A percentile compares a stretch with the other conserved stretches of the same genome.
Conservation (phyloP, 352 stramenopile species). For the Phytophthora macrochlamydospora region DNA sequence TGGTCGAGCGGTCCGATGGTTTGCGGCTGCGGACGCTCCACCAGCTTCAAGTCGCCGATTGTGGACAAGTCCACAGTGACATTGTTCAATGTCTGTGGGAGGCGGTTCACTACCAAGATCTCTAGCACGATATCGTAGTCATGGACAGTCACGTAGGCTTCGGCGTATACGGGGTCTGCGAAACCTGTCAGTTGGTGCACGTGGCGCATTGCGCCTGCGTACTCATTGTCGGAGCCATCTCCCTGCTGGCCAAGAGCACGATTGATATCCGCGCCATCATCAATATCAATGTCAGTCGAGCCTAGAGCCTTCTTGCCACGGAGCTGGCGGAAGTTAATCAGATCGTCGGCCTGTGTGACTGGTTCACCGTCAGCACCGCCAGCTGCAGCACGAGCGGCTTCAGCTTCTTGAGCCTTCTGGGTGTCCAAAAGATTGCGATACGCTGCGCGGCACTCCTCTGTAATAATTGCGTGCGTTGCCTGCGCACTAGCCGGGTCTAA, state of each 20-base stretch:
- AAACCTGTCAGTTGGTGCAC: constrained; percentile 99
- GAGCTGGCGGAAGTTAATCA: constrained; percentile 98
- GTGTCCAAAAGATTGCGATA: constrained; percentile 80
- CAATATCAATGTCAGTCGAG: constrained; percentile 96
- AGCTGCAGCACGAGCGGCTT: constrained; percentile 45
- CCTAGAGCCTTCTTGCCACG: constrained; percentile 92
- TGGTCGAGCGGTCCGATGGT: constrained; percentile 98
- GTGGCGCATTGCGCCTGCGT: constrained; percentile 93
- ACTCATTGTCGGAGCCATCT: constrained; percentile 72
- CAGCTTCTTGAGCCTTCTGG: constrained; percentile 71
- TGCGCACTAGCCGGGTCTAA: constrained; percentile 89
- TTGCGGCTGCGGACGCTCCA: constrained; percentile 97
- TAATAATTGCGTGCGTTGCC: constrained; percentile 76
- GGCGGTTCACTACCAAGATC: constrained; percentile 99
- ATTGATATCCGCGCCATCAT: constrained; percentile 97
- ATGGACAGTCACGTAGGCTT: constrained; percentile 99
- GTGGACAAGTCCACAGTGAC: constrained; percentile 98
- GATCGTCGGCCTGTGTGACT: constrained; percentile 90
- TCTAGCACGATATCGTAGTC: constrained; percentile 99
- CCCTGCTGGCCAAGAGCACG: constrained; percentile 92
- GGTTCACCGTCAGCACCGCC: constrained; percentile 57
- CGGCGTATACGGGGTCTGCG: constrained; percentile 99
- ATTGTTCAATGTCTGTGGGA: constrained; percentile 98
- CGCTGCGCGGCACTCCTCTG: constrained; percentile 77
- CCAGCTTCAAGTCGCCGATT: constrained; percentile 99